These are phyloP conservation scores for Mycena belliarum DNA, from an alignment of 768 basidiomycete genomes.

Conservation along the genomic window DNA sequence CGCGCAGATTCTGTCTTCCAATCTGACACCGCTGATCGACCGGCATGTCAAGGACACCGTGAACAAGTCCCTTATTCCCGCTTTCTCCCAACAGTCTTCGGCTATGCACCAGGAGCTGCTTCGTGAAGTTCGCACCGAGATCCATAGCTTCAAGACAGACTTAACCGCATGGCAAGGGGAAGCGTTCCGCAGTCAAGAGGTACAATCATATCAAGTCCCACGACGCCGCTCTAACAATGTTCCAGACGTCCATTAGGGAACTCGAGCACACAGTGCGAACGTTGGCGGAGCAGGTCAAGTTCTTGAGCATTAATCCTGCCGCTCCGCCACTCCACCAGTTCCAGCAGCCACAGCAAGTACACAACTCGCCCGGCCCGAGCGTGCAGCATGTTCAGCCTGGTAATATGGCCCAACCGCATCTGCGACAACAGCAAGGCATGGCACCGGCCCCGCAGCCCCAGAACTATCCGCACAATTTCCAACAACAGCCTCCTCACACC, in stretches of 20 bases:
- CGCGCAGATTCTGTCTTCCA: slow-evolving; percentile 69
- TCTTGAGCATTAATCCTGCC: slow-evolving; percentile 58
- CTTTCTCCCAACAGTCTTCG: slow-evolving; percentile 73
- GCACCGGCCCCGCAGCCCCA: slow-evolving; percentile 39
- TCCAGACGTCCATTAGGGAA: slow-evolving; percentile 73
- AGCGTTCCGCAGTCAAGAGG: slow-evolving; percentile 77
- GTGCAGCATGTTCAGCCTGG: slow-evolving; percentile 37
- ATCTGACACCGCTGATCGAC: slow-evolving; percentile 75
- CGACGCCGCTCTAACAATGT: slow-evolving; percentile 9
- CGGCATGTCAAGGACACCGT: slow-evolving; percentile 81
- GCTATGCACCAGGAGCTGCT: slow-evolving; percentile 79
- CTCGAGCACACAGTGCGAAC: slow-evolving; percentile 76
- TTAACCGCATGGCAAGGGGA: slow-evolving; percentile 82
- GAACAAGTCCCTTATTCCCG: slow-evolving; percentile 70
- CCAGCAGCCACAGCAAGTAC: slow-evolving; percentile 40
- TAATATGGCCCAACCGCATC: slow-evolving; percentile 39
- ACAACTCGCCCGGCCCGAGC: slow-evolving; percentile 42
- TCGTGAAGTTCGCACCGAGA: slow-evolving; percentile 73
- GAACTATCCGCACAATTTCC: slow-evolving; percentile 40
- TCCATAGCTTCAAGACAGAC: slow-evolving; percentile 77
- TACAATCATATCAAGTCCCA: slow-evolving; percentile 31
- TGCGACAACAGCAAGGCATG: slow-evolving; percentile 45
- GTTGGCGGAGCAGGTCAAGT: slow-evolving; percentile 82
- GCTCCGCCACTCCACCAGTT: slow-evolving; percentile 41
- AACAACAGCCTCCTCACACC: slow-evolving; percentile 40